Evolutionary conservation across 768 basidiomycete species (phyloP).

Genomic region (Crassisporium funariophilum): DNA sequence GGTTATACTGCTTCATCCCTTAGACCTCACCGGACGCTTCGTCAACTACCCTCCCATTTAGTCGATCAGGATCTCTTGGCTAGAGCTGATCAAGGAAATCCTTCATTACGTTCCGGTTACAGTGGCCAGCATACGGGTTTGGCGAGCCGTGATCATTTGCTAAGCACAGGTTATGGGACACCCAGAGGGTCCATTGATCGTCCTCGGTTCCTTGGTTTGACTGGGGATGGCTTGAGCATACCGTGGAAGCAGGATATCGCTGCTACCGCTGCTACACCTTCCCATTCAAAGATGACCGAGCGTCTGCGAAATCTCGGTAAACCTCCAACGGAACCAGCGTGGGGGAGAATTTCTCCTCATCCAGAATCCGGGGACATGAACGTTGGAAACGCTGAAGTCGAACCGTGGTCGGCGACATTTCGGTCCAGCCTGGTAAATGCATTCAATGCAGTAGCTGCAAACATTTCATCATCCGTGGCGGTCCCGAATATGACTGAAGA

Average conservation of each 20-base stretch:
- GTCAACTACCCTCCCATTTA: conserved; percentile 33
- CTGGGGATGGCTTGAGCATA: conserved; percentile 24
- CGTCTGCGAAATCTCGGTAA: conserved; percentile 24
- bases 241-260: conserved; percentile 32
- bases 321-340: conserved; percentile 10
- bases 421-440: conserved; percentile 41
- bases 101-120: neutral
- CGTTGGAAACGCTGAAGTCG: conserved; percentile 6
- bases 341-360: conserved; percentile 19
- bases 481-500: conserved; percentile 16
- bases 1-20: conserved; percentile 4
- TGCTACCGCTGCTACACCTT: conserved; percentile 5
- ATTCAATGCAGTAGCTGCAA: conserved; percentile 52
- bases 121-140: neutral
- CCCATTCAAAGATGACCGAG: conserved; percentile 21
- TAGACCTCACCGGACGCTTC: conserved; percentile 15
- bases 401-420: conserved; percentile 22
- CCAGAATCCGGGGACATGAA: conserved; percentile 31
- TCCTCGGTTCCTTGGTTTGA: conserved; percentile 35
- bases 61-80: conserved; percentile 22
- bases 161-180: conserved; percentile 23
- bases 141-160: neutral
- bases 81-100: conserved; percentile 7
- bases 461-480: conserved; percentile 21
- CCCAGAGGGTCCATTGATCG: conserved; percentile 22